phyloP scores from a whole-genome alignment of 257 asterid genomes.

The Solanum sitiens region DNA sequence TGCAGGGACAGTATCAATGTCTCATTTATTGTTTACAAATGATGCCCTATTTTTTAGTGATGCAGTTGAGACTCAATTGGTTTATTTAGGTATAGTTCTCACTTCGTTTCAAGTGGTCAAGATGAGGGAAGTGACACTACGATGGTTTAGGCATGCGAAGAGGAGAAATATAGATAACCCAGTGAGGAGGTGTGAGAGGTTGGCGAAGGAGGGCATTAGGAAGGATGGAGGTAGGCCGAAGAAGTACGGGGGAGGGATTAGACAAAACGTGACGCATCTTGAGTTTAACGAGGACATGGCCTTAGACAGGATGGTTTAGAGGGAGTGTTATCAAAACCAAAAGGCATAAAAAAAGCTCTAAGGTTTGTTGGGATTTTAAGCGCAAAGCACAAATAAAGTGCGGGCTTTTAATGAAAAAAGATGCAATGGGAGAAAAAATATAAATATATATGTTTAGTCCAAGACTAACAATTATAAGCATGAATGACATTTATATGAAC shows the following conservation, averaged over 20 bases:
- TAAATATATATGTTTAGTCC: background rate
- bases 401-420: background rate
- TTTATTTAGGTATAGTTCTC: background rate
- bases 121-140: background rate
- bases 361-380: background rate
- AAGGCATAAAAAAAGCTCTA: background rate
- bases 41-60: background rate
- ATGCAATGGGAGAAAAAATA: background rate
- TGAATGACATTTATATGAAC: background rate
- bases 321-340: background rate
- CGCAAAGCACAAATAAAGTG: background rate
- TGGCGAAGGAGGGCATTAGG: background rate
- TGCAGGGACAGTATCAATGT: background rate
- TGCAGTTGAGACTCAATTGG: background rate
- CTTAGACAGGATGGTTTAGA: too few species aligned
- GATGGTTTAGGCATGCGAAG: background rate
- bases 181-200: background rate
- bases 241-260: too few species aligned
- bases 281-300: too few species aligned
- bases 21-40: background rate
- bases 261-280: too few species aligned
- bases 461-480: background rate
- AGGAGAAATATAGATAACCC: background rate
- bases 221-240: too few species aligned
- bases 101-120: background rate